Base-by-base conservation (phyloP, 768 basidiomycete species). In the Hirschioporus abietinus region DNA sequence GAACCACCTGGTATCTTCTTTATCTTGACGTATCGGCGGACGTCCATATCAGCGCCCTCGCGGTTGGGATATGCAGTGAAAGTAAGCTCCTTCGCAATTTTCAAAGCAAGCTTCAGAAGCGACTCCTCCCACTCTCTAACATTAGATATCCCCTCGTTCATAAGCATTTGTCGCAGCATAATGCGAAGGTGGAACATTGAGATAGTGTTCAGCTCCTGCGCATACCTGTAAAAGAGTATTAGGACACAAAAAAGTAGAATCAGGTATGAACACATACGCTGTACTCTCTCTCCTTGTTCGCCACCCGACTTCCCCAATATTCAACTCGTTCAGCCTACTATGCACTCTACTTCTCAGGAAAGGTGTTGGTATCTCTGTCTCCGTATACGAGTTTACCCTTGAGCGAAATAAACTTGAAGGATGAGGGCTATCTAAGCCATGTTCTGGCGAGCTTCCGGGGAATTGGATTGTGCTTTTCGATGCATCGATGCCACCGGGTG, bases 1-100 rank as follows among this genome's bases (percentile, higher is more conserved):
- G 86, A 81, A 4, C 97, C 97, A 25, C 97, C 97, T 0, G 97
- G 96, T 18, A 99, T 91, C 78, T 96, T 96, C 81, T 99, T 99
- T 77, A 99, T 96, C 79, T 98, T 98, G 61, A 99, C 95, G 71
- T 96, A 97, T 52, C 90, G 86, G 35, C 96, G 83, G 25, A 97
- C 90, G 75, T 99, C 97, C 88, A 98, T 95, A 69, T 93, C 92
- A 71, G 95, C 92, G 1, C 94, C 94, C 74, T 93, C 89, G 6
- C 89, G 85, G 69, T 93, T 88, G 9, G 84, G 82, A 35, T 81
- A 73, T 34, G 84, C 79, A 1, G 90, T 90, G 74, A 95, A 93
- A 0, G 92, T 91, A 66, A 96, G 81, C 66, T 93, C 92, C 24
- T 88, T 87, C 2, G 95, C 93, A 59, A 96, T 92, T 57, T 90